Evolutionary conservation across 192 early-diverging fungal species (phyloP), one percentile per base, ranked within the genome.

Genomic region (Entomortierella parvispora): DNA sequence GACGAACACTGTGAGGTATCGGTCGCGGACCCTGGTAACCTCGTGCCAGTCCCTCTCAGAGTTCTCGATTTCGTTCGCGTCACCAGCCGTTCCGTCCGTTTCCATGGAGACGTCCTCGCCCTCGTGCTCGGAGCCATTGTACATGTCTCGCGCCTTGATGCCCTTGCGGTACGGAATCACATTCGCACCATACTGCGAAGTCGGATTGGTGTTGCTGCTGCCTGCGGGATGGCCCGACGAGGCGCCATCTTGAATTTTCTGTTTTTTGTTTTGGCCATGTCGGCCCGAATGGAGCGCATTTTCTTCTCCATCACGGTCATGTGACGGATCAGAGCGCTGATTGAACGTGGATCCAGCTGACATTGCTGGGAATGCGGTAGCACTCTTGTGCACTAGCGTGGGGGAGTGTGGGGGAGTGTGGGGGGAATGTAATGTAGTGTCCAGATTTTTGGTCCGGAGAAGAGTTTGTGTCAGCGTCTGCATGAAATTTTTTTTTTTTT

Each of bases 351-450:
- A 46, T 45, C 58, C 45, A 44, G 23, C 20, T 9, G 23, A 22
- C 56, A 42, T 58, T 4, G n/a, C 20, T 25, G 4, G 7, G 22
- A 23, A 25, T 42, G 58, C 58, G 44, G 43, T 60, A 31, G 58
- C 58, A 60, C 58, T 60, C 58, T 31, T 47, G 18, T 48, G 43
- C 58, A 44, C 58, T 58, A 58, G 23, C 40, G n/a, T 33, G 56
- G 56, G 56, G 40, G 2, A 37, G 6, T 33, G 15, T 26, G 20
- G 22, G 56, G 56, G 56, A 2, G 56, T 58, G 40, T 5, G 12
- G 31, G 54, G 54, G 52, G 6, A 4, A 6, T 25, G 14, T 28
- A 54, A 54, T 54, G 52, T 54, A 54, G 52, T 26, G 52, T 54
- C 52, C 49, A 23, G 23, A 12, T 10, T 50, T 12, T 12, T 10